Evolutionary conservation across 2,329 filamentous ascomycete species (phyloP).

Genomic region (Periglandula ipomoeae): DNA sequence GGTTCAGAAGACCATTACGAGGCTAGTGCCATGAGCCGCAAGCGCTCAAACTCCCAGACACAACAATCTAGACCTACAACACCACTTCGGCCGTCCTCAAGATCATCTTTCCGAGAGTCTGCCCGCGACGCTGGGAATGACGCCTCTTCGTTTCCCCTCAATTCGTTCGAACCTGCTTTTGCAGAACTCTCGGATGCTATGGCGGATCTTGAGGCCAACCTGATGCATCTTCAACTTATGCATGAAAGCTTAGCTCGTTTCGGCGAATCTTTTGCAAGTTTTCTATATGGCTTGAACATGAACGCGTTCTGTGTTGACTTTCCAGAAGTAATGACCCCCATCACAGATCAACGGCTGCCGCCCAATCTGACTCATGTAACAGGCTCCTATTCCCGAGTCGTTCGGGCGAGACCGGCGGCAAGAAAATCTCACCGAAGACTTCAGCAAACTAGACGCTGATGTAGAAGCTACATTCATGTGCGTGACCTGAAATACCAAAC

Average conservation of each 20-base stretch:
- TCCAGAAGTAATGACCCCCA: conserved; percentile 63
- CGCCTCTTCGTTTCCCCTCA: conserved; percentile 59
- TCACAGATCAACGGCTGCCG: not conserved
- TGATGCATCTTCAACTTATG: conserved; percentile 95
- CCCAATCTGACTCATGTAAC: not conserved
- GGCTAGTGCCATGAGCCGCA: conserved; percentile 15
- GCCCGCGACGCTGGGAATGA: conserved; percentile 44
- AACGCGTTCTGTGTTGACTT: conserved; percentile 99
- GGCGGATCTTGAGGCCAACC: conserved; percentile 92
- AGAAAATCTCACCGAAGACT: conserved; percentile 33
- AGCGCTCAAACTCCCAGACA: conserved; percentile 51
- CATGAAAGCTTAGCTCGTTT: conserved; percentile 90
- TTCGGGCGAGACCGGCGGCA: conserved; percentile 59
- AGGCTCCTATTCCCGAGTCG: conserved; percentile 78
- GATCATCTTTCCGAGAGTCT: conserved; percentile 77
- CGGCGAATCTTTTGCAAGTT: conserved; percentile 90
- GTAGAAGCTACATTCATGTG: conserved; percentile 79
- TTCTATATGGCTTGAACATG: conserved; percentile 96
- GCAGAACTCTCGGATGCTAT: conserved; percentile 89
- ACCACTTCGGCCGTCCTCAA: conserved; percentile 80
- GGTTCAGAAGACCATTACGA: not conserved
- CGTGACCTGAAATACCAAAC: conserved; percentile 20
- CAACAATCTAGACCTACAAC: conserved; percentile 76
- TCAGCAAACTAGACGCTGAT: conserved; percentile 30
- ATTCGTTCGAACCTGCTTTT: conserved; percentile 79